These are phyloP conservation scores for Tricharina praecox DNA, from an alignment of 495 filamentous ascomycete genomes.

Conservation along the genomic window DNA sequence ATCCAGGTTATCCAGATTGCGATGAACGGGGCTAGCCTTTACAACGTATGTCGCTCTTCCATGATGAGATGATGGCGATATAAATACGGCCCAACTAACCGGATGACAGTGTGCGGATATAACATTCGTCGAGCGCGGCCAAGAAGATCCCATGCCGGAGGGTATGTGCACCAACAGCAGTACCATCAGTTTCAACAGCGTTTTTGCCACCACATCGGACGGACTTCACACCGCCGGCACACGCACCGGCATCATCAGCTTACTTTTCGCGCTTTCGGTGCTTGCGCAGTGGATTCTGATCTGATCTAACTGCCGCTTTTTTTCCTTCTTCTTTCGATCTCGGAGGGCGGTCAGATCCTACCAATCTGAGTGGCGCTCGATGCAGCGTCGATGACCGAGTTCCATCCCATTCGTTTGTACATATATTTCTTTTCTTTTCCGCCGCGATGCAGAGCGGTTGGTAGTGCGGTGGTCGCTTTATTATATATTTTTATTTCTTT, in stretches of 20 bases:
- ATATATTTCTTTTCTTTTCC: no score
- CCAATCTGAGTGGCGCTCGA: no score
- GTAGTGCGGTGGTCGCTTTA: no score
- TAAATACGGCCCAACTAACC: no score
- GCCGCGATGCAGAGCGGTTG: no score
- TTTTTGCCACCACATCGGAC: constrained; percentile 35
- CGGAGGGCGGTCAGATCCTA: no score
- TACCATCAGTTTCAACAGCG: constrained; percentile 42
- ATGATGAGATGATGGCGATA: no score
- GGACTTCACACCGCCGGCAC: not conserved
- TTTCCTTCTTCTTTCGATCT: no score
- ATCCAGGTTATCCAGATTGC: constrained; percentile 87
- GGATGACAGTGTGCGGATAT: constrained; percentile 95
- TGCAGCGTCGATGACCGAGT: no score
- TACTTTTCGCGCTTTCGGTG: not conserved
- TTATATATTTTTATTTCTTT: no score
- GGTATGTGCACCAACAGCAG: constrained; percentile 47
- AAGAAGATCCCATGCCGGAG: constrained; percentile 42
- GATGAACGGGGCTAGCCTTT: constrained; percentile 74
- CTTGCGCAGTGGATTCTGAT: not conserved
- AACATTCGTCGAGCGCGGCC: constrained; percentile 46
- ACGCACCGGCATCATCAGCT: not conserved
- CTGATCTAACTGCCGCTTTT: no score
- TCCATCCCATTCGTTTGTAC: no score
- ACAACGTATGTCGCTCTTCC: constrained; percentile 50